Conservation (phyloP, 768 basidiomycete genomes). For the Mycena venus region DNA sequence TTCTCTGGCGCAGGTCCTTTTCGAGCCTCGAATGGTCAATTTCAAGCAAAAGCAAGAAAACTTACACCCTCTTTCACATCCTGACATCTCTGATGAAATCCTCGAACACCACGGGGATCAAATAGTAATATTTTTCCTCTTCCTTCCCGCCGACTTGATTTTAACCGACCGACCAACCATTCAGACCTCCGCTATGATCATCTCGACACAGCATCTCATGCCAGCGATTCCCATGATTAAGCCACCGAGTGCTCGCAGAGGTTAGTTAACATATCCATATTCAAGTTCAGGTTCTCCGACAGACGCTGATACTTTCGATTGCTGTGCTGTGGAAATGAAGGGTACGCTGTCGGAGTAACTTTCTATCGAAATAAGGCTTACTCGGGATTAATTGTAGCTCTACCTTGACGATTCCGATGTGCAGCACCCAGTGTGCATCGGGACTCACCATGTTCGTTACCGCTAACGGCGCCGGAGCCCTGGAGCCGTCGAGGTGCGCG, state of each 20-base stretch:
- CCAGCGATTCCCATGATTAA: conserved; percentile 44
- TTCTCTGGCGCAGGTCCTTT: conserved; percentile 55
- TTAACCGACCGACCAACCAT: neutral
- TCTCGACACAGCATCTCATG: conserved; percentile 87
- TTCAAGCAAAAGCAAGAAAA: conserved; percentile 82
- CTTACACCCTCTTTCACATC: conserved; percentile 60
- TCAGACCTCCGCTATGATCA: conserved; percentile 94
- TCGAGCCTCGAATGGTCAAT: conserved; percentile 93
- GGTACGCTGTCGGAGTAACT: too few relatives aligned
- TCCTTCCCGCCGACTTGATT: conserved; percentile 5
- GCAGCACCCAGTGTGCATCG: too few relatives aligned
- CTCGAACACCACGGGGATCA: conserved; percentile 67
- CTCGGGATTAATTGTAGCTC: too few relatives aligned
- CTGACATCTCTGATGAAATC: conserved; percentile 83
- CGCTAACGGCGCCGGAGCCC: too few relatives aligned
- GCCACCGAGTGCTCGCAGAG: conserved; percentile 24
- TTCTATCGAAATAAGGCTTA: too few relatives aligned
- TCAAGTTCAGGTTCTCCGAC: neutral
- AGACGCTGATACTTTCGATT: neutral
- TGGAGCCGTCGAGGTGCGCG: too few relatives aligned
- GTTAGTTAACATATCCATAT: too few relatives aligned
- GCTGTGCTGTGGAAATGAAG: too few relatives aligned
- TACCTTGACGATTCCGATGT: too few relatives aligned
- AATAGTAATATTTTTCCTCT: conserved; percentile 64
- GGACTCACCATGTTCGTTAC: too few relatives aligned